These are phyloP conservation scores for Begonia masoniana DNA, from an alignment of 306 rosid genomes.

Conservation along the genomic window DNA sequence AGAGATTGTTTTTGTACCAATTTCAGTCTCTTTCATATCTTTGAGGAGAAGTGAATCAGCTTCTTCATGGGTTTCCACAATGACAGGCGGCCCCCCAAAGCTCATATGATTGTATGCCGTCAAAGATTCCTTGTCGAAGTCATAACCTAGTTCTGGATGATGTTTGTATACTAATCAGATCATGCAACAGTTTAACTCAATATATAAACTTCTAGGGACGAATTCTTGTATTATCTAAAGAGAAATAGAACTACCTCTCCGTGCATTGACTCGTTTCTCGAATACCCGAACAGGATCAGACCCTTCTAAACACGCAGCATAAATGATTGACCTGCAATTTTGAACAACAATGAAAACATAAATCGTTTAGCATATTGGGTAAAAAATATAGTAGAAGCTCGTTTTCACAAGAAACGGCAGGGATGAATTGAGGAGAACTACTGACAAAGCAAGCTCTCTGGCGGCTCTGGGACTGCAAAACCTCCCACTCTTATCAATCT, in stretches of 20 bases:
- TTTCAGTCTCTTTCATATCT: slow-evolving; percentile 49
- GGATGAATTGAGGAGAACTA: not conserved
- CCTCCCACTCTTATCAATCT: slow-evolving; percentile 66
- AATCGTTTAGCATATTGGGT: too few relatives aligned
- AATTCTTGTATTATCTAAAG: not conserved
- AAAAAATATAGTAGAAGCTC: too few relatives aligned
- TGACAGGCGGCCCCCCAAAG: slow-evolving; percentile 77
- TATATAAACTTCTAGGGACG: not conserved
- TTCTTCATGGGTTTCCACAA: slow-evolving; percentile 57
- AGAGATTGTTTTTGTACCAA: slow-evolving; percentile 25
- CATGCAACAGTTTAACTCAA: too few relatives aligned
- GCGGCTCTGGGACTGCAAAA: slow-evolving; percentile 93
- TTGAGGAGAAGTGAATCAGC: slow-evolving; percentile 38
- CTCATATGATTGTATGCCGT: slow-evolving; percentile 73
- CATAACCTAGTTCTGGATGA: slow-evolving; percentile 43
- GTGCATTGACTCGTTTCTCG: slow-evolving; percentile 60
- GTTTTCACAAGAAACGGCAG: too few relatives aligned
- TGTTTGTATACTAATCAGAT: too few relatives aligned
- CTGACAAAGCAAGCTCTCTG: slow-evolving; percentile 85
- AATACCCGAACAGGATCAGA: slow-evolving; percentile 72
- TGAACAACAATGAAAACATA: not conserved
- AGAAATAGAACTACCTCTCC: slow-evolving; percentile 38
- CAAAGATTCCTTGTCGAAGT: slow-evolving; percentile 49
- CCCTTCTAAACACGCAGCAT: slow-evolving; percentile 83
- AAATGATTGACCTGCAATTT: slow-evolving; percentile 50